A percentile compares a stretch with the other conserved stretches of the same genome.
Evolutionary conservation across 2,329 filamentous ascomycete species (phyloP).

Genomic region (Cladophialophora chaetospira): DNA sequence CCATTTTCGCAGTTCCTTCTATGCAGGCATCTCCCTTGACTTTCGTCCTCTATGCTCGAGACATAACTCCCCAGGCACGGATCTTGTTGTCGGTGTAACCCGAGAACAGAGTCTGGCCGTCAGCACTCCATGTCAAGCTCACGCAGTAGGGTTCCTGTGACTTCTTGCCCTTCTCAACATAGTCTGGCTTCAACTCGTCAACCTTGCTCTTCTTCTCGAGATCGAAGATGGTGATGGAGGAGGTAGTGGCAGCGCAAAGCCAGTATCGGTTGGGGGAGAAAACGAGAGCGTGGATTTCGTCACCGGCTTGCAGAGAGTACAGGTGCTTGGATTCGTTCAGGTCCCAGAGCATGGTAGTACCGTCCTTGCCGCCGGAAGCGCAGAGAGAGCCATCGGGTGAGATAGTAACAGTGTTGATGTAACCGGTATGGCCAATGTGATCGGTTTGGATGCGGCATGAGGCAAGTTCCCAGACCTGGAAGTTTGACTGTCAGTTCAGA

Average conservation of each 20-base stretch:
- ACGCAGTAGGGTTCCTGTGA: slow-evolving; percentile 98
- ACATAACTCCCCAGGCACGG: slow-evolving; percentile 97
- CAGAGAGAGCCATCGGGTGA: slow-evolving; percentile 98
- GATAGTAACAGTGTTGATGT: slow-evolving; percentile 99
- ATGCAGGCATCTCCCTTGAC: neutral
- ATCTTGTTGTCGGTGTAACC: slow-evolving; percentile 99
- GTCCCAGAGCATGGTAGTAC: slow-evolving; percentile 99
- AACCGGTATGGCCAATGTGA: slow-evolving; percentile 99
- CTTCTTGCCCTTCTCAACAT: slow-evolving; percentile 96
- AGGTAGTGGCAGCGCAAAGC: slow-evolving; percentile 96
- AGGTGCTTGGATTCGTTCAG: slow-evolving; percentile 99
- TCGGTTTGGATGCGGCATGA: slow-evolving; percentile 99
- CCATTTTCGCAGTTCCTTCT: neutral
- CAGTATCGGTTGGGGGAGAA: slow-evolving; percentile 99
- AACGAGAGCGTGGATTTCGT: slow-evolving; percentile 99
- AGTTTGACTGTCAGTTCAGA: slow-evolving; percentile 34
- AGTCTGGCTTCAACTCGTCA: slow-evolving; percentile 93
- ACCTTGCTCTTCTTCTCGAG: slow-evolving; percentile 98
- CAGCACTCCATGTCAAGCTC: slow-evolving; percentile 93
- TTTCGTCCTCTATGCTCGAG: slow-evolving; percentile 66
- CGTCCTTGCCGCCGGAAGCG: slow-evolving; percentile 98
- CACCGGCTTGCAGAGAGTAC: slow-evolving; percentile 98
- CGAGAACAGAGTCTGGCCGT: slow-evolving; percentile 98
- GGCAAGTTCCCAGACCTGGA: slow-evolving; percentile 97
- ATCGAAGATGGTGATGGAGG: slow-evolving; percentile 99